Percentiles rank a stretch among this genome's conserved stretches.
phyloP scores from a whole-genome alignment of 106 monocot genomes.

The Platanthera zijinensis region DNA sequence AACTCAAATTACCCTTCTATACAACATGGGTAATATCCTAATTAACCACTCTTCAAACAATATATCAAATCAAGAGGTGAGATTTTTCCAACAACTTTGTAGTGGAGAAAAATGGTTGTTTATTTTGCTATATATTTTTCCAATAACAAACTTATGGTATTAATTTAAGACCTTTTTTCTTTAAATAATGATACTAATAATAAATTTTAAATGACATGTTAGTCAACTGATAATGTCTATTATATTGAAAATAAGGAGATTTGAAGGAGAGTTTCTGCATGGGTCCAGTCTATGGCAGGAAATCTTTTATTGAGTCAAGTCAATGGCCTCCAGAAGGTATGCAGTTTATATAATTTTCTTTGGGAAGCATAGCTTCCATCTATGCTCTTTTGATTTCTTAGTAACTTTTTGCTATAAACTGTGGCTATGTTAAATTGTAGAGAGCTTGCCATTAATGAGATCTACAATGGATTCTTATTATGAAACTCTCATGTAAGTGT shows the following conservation, averaged over 20 bases:
- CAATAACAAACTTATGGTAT: no score
- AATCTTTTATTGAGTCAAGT: conserved; percentile 23
- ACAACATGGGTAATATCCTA: no score
- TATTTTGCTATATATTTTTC: no score
- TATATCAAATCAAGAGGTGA: no score
- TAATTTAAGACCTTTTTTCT: no score
- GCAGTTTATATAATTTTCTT: neutral
- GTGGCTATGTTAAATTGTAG: conserved; percentile 32
- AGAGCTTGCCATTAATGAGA: conserved; percentile 53
- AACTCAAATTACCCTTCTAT: no score
- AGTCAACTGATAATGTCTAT: neutral
- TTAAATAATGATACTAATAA: no score
- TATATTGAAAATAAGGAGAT: conserved; percentile 44
- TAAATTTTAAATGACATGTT: no score
- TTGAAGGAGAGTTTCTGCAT: conserved; percentile 81
- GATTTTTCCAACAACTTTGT: no score
- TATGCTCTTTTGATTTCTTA: neutral
- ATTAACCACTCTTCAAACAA: no score
- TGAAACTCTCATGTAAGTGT: conserved; percentile 54
- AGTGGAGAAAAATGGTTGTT: no score
- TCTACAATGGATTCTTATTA: conserved; percentile 49
- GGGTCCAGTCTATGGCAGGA: conserved; percentile 31
- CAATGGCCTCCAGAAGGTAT: conserved; percentile 84
- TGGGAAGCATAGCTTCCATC: neutral
- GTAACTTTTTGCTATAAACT: conserved; percentile 5